Evolutionary conservation across 352 stramenopile species (phyloP).

Genomic region (Paralagenidium karlingii): DNA sequence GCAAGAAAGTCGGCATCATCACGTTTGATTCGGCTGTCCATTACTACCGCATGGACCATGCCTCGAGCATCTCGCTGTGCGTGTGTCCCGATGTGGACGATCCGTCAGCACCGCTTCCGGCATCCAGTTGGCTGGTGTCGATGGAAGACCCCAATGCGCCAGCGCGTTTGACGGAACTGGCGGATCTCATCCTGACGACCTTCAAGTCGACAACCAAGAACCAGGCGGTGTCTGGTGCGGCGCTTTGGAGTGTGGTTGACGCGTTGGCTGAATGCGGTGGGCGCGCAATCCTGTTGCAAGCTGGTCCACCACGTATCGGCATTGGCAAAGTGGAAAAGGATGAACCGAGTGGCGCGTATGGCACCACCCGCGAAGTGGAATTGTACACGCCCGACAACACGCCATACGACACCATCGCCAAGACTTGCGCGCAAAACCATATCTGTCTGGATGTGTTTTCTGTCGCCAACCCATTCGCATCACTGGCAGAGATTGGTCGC

Average conservation of each 20-base stretch:
- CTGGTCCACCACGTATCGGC: constrained; percentile 55
- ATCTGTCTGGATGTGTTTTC: constrained; percentile 81
- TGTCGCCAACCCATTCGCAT: constrained; percentile 74
- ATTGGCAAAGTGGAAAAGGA: constrained; percentile 68
- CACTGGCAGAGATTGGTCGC: constrained; percentile 63
- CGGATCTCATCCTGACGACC: constrained; percentile 51
- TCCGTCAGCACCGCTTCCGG: constrained; percentile 51
- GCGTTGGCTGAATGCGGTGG: constrained; percentile 43
- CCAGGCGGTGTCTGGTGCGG: constrained; percentile 59
- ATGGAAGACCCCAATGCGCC: constrained; percentile 62
- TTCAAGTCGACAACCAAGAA: constrained; percentile 67
- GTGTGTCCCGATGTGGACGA: constrained; percentile 75
- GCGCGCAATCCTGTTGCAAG: constrained; percentile 63
- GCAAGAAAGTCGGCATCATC: constrained; percentile 83
- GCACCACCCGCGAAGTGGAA: constrained; percentile 77
- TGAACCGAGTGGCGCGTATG: constrained; percentile 67
- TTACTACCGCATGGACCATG: constrained; percentile 77
- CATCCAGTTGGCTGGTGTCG: constrained; percentile 67
- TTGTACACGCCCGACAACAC: constrained; percentile 69
- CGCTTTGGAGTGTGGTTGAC: constrained; percentile 67
- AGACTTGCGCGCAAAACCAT: constrained; percentile 56
- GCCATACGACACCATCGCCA: constrained; percentile 49
- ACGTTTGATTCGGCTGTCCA: constrained; percentile 76
- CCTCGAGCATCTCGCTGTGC: constrained; percentile 51
- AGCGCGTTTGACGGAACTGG: constrained; percentile 54